phyloP scores from a whole-genome alignment of 805 yeast genomes.

The Nakazawaea wickerhamii region DNA sequence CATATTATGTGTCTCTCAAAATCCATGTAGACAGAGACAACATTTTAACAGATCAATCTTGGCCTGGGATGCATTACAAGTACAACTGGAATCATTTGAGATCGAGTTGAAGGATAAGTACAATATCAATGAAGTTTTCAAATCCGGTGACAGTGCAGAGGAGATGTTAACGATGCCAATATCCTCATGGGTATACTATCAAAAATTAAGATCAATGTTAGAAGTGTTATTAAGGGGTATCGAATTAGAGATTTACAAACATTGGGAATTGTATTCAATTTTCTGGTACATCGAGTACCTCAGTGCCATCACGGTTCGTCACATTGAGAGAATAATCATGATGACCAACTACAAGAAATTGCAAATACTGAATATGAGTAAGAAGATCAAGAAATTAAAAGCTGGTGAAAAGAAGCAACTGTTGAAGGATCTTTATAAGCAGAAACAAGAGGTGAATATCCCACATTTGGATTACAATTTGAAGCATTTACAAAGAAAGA shows the following conservation, averaged over 20 bases:
- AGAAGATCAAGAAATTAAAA: slow-evolving; percentile 41
- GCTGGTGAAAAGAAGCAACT: slow-evolving; percentile 45
- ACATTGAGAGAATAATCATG: slow-evolving; percentile 36
- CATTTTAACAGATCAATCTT: slow-evolving; percentile 50
- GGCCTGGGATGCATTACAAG: slow-evolving; percentile 79
- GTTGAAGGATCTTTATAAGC: slow-evolving; percentile 29
- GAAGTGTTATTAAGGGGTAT: slow-evolving; percentile 70
- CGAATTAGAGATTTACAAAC: slow-evolving; percentile 66
- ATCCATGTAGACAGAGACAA: slow-evolving; percentile 81
- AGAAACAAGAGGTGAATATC: slow-evolving; percentile 27
- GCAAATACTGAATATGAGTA: slow-evolving; percentile 27
- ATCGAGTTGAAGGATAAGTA: slow-evolving; percentile 30
- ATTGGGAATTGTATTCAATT: slow-evolving; percentile 61
- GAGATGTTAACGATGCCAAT: slow-evolving; percentile 52
- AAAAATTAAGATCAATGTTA: slow-evolving; percentile 66
- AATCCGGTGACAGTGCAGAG: slow-evolving; percentile 29
- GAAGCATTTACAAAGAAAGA: slow-evolving; percentile 21
- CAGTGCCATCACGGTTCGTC: slow-evolving; percentile 33
- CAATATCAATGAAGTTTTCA: slow-evolving; percentile 26
- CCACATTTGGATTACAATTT: slow-evolving; percentile 29
- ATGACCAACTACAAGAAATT: slow-evolving; percentile 31
- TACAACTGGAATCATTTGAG: slow-evolving; percentile 63
- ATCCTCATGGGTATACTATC: slow-evolving; percentile 61
- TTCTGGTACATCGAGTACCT: slow-evolving; percentile 64
- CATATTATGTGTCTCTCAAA: slow-evolving; percentile 46